These are phyloP conservation scores for Backusella tuberculispora DNA, from an alignment of 192 early-diverging fungal genomes.

Conservation along the genomic window DNA sequence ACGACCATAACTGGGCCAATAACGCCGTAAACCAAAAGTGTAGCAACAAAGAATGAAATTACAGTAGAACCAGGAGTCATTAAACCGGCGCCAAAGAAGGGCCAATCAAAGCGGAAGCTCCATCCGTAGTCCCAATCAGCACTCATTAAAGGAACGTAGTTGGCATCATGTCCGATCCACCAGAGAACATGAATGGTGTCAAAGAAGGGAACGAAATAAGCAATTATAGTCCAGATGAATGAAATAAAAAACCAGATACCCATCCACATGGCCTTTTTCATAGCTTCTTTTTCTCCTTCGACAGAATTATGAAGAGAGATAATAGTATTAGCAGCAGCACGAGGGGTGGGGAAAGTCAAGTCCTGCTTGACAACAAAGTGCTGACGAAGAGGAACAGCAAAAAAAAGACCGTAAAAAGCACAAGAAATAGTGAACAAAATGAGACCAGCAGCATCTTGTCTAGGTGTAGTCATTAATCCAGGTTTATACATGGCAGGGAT, in stretches of 20 bases:
- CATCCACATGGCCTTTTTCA: slow-evolving; percentile 56
- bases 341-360: slow-evolving; percentile 69
- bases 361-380: slow-evolving; percentile 72
- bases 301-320: slow-evolving; percentile 54
- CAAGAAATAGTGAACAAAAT: slow-evolving; percentile 58
- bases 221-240: slow-evolving; percentile 54
- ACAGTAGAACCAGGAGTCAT: slow-evolving; percentile 61
- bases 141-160: slow-evolving; percentile 46
- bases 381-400: slow-evolving; percentile 67
- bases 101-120: slow-evolving; percentile 52
- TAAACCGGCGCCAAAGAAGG: slow-evolving; percentile 69
- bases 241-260: slow-evolving; percentile 44
- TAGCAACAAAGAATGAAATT: slow-evolving; percentile 55
- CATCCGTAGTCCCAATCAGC: slow-evolving; percentile 55
- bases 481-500: slow-evolving; percentile 74
- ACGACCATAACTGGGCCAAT: slow-evolving; percentile 59
- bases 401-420: slow-evolving; percentile 75
- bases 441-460: slow-evolving; percentile 54
- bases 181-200: slow-evolving; percentile 52
- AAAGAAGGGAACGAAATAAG: slow-evolving; percentile 53
- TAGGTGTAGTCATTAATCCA: slow-evolving; percentile 54
- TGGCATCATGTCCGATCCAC: slow-evolving; percentile 52
- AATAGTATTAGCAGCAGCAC: slow-evolving; percentile 68
- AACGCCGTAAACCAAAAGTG: slow-evolving; percentile 59
- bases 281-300: slow-evolving; percentile 52